phyloP scores from a whole-genome alignment of 1,284 basidiomycete genomes.

The Apiotrichum gamsii region DNA sequence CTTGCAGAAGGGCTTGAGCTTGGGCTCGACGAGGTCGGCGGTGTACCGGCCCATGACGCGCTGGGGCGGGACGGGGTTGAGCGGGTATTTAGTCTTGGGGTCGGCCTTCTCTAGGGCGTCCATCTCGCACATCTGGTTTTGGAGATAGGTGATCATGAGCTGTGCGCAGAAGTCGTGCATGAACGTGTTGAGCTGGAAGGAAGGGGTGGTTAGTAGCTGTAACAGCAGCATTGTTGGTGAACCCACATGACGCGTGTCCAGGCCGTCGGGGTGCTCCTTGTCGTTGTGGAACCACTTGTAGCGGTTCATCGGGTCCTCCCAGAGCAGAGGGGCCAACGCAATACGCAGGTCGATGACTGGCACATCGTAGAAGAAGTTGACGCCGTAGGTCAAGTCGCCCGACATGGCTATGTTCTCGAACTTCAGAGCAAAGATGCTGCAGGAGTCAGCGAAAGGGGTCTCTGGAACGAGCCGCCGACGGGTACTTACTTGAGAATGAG shows the following conservation, averaged over 20 bases:
- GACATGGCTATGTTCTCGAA: slow-evolving; percentile 30
- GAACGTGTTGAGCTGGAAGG: too few species aligned
- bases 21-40: slow-evolving; percentile 16
- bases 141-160: slow-evolving; percentile 35
- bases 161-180: slow-evolving; percentile 30
- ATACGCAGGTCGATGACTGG: slow-evolving; percentile 30
- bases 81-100: slow-evolving; percentile 1
- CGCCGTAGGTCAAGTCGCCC: slow-evolving; percentile 36
- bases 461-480: not conserved
- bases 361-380: slow-evolving; percentile 39
- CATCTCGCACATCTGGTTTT: slow-evolving; percentile 40
- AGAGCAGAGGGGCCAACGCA: not conserved
- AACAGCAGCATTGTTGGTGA: too few species aligned
- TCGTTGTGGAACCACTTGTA: not conserved
- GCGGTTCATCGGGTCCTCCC: not conserved
- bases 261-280: slow-evolving; percentile 3
- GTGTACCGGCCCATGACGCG: slow-evolving; percentile 2
- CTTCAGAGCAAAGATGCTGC: slow-evolving; percentile 35
- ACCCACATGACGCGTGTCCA: slow-evolving; percentile 34
- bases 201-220: too few species aligned
- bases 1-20: slow-evolving; percentile 34
- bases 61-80: slow-evolving; percentile 18
- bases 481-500: slow-evolving; percentile 14
- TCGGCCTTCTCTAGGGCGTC: slow-evolving; percentile 21
- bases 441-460: not conserved